A percentile compares a stretch with the other conserved stretches of the same genome.
These are phyloP conservation scores for Phytophthora pseudosyringae DNA, from an alignment of 352 stramenopile genomes.

Conservation along the genomic window DNA sequence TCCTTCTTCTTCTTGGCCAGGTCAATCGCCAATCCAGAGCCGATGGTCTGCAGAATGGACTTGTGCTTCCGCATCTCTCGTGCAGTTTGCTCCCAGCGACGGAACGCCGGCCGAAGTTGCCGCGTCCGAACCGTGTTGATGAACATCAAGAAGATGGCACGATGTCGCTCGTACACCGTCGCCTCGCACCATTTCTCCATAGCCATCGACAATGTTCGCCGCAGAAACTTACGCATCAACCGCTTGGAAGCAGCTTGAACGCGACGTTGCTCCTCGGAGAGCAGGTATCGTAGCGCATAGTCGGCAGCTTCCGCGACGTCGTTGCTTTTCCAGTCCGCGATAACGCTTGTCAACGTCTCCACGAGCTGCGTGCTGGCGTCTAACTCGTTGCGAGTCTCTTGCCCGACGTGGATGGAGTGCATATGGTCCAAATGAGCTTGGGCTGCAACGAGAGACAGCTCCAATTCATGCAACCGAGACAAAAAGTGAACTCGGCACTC, in stretches of 20 bases:
- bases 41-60: constrained; percentile 49
- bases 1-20: constrained; percentile 69
- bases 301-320: constrained; percentile 63
- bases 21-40: constrained; percentile 62
- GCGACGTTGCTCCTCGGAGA: constrained; percentile 53
- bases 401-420: constrained; percentile 55
- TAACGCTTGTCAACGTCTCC: constrained; percentile 41
- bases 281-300: constrained; percentile 68
- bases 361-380: constrained; percentile 56
- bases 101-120: constrained; percentile 64
- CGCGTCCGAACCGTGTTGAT: constrained; percentile 48
- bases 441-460: constrained; percentile 45
- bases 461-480: constrained; percentile 49
- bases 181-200: constrained; percentile 52
- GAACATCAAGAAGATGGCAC: constrained; percentile 50
- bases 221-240: constrained; percentile 55
- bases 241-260: constrained; percentile 57
- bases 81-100: constrained; percentile 57
- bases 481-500: constrained; percentile 54
- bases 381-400: constrained; percentile 77
- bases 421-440: constrained; percentile 43
- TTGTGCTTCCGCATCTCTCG: constrained; percentile 56
- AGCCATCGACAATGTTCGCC: constrained; percentile 45
- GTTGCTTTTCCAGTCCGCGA: constrained; percentile 47
- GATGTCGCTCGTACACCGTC: constrained; percentile 56